These are phyloP conservation scores for Tardiomyces depauwii DNA, from an alignment of 1,139 yeast species.

Conservation along the genomic window DNA sequence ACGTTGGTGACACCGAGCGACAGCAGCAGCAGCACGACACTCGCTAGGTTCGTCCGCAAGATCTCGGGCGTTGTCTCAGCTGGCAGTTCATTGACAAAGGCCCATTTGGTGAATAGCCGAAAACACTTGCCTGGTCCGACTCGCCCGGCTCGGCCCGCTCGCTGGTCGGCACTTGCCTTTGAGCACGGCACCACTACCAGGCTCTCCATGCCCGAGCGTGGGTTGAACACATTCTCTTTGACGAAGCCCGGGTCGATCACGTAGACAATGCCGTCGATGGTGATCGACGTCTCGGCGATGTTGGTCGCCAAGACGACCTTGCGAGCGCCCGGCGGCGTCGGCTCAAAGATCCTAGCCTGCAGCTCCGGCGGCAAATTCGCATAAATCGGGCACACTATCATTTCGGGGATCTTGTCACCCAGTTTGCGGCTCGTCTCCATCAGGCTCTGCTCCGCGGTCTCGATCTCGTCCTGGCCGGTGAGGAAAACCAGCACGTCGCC, in stretches of 20 bases:
- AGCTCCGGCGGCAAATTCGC: constrained; percentile 81
- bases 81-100: constrained; percentile 68
- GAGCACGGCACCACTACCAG: constrained; percentile 81
- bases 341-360: constrained; percentile 75
- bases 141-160: constrained; percentile 97
- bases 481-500: constrained; percentile 90
- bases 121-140: constrained; percentile 95
- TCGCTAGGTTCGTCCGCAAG: constrained; percentile 63
- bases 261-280: constrained; percentile 81
- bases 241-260: constrained; percentile 93
- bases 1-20: constrained; percentile 78
- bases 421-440: constrained; percentile 53
- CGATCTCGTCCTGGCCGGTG: constrained; percentile 94
- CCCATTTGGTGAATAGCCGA: constrained; percentile 77
- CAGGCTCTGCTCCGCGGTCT: constrained; percentile 61
- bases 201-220: constrained; percentile 83
- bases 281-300: constrained; percentile 93
- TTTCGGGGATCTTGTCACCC: constrained; percentile 50
- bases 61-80: constrained; percentile 83
- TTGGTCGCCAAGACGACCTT: constrained; percentile 92
- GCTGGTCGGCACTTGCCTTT: constrained; percentile 87
- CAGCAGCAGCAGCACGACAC: constrained; percentile 61
- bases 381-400: constrained; percentile 79
- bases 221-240: constrained; percentile 73
- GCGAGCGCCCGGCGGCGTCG: constrained; percentile 67